These are phyloP conservation scores for Populus ilicifolia DNA, from an alignment of 345 rosid genomes.

Conservation along the genomic window DNA sequence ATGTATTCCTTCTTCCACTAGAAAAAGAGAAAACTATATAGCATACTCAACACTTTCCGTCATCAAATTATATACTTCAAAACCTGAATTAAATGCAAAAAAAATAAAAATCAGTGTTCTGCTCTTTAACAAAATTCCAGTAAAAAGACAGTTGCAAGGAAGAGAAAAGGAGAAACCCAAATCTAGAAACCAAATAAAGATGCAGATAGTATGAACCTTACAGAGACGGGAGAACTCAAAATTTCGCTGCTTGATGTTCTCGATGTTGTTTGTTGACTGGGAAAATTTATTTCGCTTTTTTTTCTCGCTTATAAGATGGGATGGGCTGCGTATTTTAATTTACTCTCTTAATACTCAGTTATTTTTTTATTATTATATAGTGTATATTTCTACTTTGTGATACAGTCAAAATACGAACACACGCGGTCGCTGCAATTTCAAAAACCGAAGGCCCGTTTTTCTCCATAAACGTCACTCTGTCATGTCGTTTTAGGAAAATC, in stretches of 20 bases:
- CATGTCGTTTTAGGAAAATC: not conserved
- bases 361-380: not conserved
- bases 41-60: slow-evolving; percentile 11
- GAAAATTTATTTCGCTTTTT: not conserved
- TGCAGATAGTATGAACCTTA: slow-evolving; percentile 23
- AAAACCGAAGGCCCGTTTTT: not conserved
- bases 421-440: not conserved
- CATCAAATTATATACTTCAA: not conserved
- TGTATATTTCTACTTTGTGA: not conserved
- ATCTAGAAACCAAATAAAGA: not conserved
- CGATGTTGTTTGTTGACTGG: slow-evolving; percentile 63
- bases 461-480: not conserved
- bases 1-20: not conserved
- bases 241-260: slow-evolving; percentile 23
- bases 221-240: slow-evolving; percentile 29
- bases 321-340: not conserved
- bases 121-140: slow-evolving; percentile 21
- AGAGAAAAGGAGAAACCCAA: slow-evolving; percentile 13
- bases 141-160: slow-evolving; percentile 5
- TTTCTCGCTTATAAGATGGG: not conserved
- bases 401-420: not conserved
- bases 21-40: not conserved
- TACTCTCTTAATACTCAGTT: not conserved
- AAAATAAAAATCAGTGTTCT: slow-evolving; percentile 2
- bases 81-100: slow-evolving; percentile 12